Evolutionary conservation across 805 yeast species (phyloP).

Genomic region (Starmerella scarabaei): DNA sequence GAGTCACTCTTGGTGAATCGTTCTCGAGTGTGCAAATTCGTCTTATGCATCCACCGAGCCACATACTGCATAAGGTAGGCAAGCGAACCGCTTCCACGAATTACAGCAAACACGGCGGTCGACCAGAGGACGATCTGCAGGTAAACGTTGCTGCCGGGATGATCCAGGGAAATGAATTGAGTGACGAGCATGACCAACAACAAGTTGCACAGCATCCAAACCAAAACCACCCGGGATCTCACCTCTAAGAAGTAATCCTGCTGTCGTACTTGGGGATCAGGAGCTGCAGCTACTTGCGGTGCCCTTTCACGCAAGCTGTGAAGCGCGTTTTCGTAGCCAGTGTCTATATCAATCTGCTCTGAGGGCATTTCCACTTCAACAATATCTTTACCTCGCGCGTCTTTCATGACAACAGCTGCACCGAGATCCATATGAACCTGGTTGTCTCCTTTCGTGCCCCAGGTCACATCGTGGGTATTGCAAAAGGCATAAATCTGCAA

Average conservation of each 20-base stretch:
- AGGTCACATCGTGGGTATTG: conserved; percentile 94
- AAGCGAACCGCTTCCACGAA: conserved; percentile 73
- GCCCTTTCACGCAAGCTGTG: conserved; percentile 61
- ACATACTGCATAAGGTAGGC: conserved; percentile 43
- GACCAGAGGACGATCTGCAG: conserved; percentile 80
- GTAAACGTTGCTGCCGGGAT: conserved; percentile 57
- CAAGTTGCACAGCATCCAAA: conserved; percentile 81
- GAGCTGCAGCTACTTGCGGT: conserved; percentile 37
- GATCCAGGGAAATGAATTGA: conserved; percentile 61
- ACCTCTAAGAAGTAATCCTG: conserved; percentile 92
- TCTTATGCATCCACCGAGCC: conserved; percentile 20
- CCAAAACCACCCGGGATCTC: conserved; percentile 85
- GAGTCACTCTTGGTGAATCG: background rate
- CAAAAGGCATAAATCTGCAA: conserved; percentile 93
- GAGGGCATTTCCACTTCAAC: conserved; percentile 65
- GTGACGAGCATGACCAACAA: conserved; percentile 75
- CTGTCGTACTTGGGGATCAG: conserved; percentile 28
- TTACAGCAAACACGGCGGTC: conserved; percentile 69
- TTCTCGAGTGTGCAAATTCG: conserved; percentile 18
- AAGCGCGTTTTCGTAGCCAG: conserved; percentile 63
- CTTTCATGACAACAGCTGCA: conserved; percentile 70
- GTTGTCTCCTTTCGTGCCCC: conserved; percentile 98
- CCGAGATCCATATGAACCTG: conserved; percentile 57
- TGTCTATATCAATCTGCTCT: conserved; percentile 64
- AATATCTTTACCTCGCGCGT: conserved; percentile 61